Base-by-base conservation (phyloP, 108 stramenopile genomes). In the Skeletonema tropicum region DNA sequence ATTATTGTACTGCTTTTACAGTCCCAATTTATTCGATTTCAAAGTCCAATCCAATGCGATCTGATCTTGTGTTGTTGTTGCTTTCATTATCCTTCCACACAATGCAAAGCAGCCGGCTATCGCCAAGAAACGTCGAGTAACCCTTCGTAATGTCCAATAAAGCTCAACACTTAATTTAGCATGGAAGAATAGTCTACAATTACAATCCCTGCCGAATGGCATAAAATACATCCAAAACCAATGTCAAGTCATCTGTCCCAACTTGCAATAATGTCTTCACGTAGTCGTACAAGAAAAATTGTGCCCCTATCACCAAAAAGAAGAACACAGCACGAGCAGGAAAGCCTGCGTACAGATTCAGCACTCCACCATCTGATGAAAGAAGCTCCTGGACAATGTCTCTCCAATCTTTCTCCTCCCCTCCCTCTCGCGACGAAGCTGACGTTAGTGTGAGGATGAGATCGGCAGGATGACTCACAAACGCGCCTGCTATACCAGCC, bases 221-320 rank as follows among this genome's bases (percentile, higher is more conserved):
- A 62, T 94, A 96, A 68, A 96, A 96, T 13, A 96, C 95, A 78
- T 96, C 95, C 69, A 96, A 75, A 17, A 96, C 95, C 10, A 96
- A 77, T 52, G 86, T 91, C 63, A 96, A 77, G 76, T 96, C 95
- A 75, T 96, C 95, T 11, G 86, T 84, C 14, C 91, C 88, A 17
- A 96, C 95, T 26, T 91, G 77, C 33, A 96, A 84, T 45, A 96
- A 38, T 35, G 74, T 89, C 76, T 96, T 96, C 17, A 92, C 78
- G 78, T 91, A 94, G 60, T 96, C 95, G 76, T 96, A 96, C 41
- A 96, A 85, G 61, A 96, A 92, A 69, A 96, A 96, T 65, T 96
- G 95, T 29, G 94, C 87, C 11, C 95, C 95, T 64, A 96, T 96
- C 5, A 96, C 95, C 15, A 93, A 70, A 71, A 96, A 94, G 87